Evolutionary conservation across 768 basidiomycete genomes (phyloP).

Genomic region (Mycena galericulata): DNA sequence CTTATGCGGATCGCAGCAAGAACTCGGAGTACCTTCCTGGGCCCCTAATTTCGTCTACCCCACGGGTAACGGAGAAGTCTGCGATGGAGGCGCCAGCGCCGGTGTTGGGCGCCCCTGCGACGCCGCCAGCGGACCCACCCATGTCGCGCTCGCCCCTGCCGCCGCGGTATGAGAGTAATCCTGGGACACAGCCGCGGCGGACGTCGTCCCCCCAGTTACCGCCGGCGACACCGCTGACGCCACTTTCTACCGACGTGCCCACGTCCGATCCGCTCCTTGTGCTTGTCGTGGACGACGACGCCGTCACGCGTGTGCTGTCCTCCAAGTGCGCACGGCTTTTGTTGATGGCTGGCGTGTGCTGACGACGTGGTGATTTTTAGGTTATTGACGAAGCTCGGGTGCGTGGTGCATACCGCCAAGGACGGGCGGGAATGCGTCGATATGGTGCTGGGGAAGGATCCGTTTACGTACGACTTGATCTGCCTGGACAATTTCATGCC

Average conservation of each 20-base stretch:
- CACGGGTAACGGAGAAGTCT: background rate
- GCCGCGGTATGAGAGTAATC: constrained; percentile 22
- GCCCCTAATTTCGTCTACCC: constrained; percentile 3
- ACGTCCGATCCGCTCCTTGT: constrained; percentile 36
- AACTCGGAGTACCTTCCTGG: background rate
- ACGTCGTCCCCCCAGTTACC: constrained; percentile 12
- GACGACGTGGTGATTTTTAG: constrained; percentile 32
- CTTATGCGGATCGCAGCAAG: constrained; percentile 1
- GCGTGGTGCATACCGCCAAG: constrained; percentile 49
- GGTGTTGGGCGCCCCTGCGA: background rate
- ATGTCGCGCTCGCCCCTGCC: constrained; percentile 7
- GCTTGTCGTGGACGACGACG: constrained; percentile 51
- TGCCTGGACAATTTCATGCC: constrained; percentile 55
- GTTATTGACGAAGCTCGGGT: constrained; percentile 51
- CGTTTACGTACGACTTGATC: constrained; percentile 46
- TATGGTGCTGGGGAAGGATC: constrained; percentile 41
- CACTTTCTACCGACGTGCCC: constrained; percentile 3
- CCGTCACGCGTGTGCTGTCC: constrained; percentile 45
- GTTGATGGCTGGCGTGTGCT: background rate
- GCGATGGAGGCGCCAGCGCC: background rate
- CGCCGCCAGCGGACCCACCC: background rate
- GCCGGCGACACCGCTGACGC: constrained; percentile 17
- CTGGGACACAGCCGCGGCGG: background rate
- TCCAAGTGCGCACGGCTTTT: constrained; percentile 24
- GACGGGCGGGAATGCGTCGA: constrained; percentile 53